Base-by-base conservation (phyloP, 495 filamentous ascomycete genomes). In the Letharia columbiana region DNA sequence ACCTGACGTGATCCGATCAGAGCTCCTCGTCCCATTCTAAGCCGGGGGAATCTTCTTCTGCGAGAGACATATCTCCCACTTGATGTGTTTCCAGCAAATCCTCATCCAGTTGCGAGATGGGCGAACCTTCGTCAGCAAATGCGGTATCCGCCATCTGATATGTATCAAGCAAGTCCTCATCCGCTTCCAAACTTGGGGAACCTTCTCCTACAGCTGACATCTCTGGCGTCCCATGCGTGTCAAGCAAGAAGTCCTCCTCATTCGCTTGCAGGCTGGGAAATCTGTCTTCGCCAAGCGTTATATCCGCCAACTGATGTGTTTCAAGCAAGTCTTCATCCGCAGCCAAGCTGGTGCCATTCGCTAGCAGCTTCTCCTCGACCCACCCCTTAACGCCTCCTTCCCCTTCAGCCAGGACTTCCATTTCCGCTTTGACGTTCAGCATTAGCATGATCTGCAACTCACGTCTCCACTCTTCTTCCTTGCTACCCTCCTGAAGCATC, bases 391-490 rank as follows among this genome's bases (percentile, higher is more conserved):
- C 72, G 18, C 86, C 82, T 10, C 76, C 78, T 0, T 81, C 80
- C 37, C 76, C 73, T 28, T 84, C 78, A 66, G 91, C 90, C 62
- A 96, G 77, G 12, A 89, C 80, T 77, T 98, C 90, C 67, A 94
- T 93, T 76, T 98, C 94, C 3, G 88, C 90, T 73, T 98, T 98
- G 61, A 91, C 66, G 70, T 90, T 89, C 61, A 96, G 72, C 78
- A 96, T 84, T 58, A 98, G 73, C 92, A 98, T 97, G 7, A 82
- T 75, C 76, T 96, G 93, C 68, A 98, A 71, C 71, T 94, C 90
- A 15, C 73, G 71, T 56, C 83, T 80, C 77, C 86, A 86, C 40
- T 83, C 80, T 2, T 62, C 64, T 70, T 87, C 81, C 0, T 76
- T 75, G 11, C 80, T 83, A 65, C 76, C 74, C 52, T 77, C 78